These are phyloP conservation scores for Jaltomata sinuosa DNA, from an alignment of 257 asterid species.

Conservation along the genomic window DNA sequence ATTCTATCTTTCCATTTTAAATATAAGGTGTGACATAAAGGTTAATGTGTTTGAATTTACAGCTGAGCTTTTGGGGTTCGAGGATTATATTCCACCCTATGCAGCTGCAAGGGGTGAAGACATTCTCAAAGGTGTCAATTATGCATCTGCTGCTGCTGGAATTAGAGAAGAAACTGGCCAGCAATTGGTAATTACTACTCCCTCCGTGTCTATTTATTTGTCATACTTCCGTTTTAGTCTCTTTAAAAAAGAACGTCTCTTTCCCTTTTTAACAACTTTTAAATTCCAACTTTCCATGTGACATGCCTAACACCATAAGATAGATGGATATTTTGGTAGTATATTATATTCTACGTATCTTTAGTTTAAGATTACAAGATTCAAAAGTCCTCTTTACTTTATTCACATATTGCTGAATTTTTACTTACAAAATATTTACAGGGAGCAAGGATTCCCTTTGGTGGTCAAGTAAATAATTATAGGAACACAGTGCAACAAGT, in stretches of 20 bases:
- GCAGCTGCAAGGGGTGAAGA: conserved; percentile 22
- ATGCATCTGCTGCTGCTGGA: conserved; percentile 56
- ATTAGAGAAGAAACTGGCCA: conserved; percentile 44
- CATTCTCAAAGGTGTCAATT: conserved; percentile 40
- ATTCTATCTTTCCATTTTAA: not conserved
- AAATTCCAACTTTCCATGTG: too few relatives aligned
- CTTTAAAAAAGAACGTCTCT: too few relatives aligned
- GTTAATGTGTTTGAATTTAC: not conserved
- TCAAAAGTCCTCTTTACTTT: too few relatives aligned
- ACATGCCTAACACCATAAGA: too few relatives aligned
- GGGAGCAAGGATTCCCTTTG: conserved; percentile 62
- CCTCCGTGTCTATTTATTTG: too few relatives aligned
- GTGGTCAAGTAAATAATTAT: conserved; percentile 65
- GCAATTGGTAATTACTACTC: conserved; percentile 28
- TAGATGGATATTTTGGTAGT: too few relatives aligned
- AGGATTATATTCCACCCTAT: conserved; percentile 29
- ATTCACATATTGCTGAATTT: not conserved
- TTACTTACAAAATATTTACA: not conserved
- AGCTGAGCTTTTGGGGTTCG: conserved; percentile 49
- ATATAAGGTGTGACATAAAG: not conserved
- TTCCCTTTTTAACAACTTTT: too few relatives aligned
- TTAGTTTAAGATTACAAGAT: too few relatives aligned
- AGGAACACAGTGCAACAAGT: conserved; percentile 59
- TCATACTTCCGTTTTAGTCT: too few relatives aligned
- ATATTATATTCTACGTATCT: too few relatives aligned